A percentile compares a stretch with the other conserved stretches of the same genome.
Evolutionary conservation across 106 monocot species (phyloP).

Genomic region (Agapanthus africanus): DNA sequence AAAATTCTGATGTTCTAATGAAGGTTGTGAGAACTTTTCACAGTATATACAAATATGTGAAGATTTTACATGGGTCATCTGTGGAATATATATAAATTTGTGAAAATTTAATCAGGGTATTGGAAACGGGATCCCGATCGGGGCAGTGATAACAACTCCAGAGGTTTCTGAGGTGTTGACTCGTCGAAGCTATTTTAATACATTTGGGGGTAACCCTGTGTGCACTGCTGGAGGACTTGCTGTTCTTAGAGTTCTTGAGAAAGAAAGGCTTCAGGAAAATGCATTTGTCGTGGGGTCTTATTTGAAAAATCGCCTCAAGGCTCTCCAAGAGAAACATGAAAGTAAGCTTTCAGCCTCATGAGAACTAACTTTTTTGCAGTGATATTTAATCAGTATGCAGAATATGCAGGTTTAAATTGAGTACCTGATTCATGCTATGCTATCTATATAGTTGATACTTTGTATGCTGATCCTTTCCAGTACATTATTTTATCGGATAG

Average conservation of each 20-base stretch:
- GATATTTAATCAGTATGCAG: no score
- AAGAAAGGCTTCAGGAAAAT: constrained; percentile 51
- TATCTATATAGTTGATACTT: no score
- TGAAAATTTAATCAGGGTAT: constrained; percentile 78
- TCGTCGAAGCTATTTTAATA: constrained; percentile 68
- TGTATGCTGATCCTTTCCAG: no score
- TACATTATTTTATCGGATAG: no score
- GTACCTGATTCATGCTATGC: no score
- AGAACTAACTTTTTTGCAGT: background rate
- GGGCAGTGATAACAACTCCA: constrained; percentile 76
- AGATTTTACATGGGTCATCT: no score
- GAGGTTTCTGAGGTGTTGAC: constrained; percentile 67
- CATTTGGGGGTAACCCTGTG: constrained; percentile 75
- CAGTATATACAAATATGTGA: no score
- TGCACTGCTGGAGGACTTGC: constrained; percentile 51
- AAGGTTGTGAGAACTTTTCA: no score
- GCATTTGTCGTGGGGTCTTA: constrained; percentile 56
- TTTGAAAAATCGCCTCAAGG: constrained; percentile 41
- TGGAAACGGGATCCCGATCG: constrained; percentile 79
- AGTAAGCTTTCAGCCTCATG: constrained; percentile 24
- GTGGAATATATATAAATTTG: no score
- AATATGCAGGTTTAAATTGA: no score
- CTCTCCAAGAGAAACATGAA: constrained; percentile 21
- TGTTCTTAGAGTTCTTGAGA: constrained; percentile 47
- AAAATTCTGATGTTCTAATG: no score